These are phyloP conservation scores for Metschnikowia gelsemii DNA, from an alignment of 805 yeast species.

Conservation along the genomic window DNA sequence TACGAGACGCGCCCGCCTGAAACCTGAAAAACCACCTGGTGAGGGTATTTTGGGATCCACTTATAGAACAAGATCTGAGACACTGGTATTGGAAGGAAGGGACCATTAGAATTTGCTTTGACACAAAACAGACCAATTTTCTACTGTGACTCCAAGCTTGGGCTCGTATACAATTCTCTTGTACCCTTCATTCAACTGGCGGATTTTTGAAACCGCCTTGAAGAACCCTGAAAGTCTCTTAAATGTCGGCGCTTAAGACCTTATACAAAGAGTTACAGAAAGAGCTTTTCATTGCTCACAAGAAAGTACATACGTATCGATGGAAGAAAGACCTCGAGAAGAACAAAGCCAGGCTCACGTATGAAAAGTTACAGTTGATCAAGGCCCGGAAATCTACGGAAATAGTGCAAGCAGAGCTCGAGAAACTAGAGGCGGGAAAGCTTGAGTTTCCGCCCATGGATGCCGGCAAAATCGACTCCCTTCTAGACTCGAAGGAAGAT, in stretches of 20 bases:
- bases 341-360: conserved; percentile 46
- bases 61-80: no score
- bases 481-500: conserved; percentile 15
- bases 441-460: conserved; percentile 16
- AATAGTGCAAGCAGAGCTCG: conserved; percentile 33
- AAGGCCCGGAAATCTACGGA: conserved; percentile 35
- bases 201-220: background rate
- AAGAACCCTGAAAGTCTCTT: background rate
- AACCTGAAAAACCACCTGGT: background rate
- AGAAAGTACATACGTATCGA: conserved; percentile 37
- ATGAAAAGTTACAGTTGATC: conserved; percentile 47
- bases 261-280: conserved; percentile 30
- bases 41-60: no score
- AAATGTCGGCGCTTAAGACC: conserved; percentile 13
- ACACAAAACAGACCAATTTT: no score
- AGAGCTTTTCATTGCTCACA: conserved; percentile 42
- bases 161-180: no score
- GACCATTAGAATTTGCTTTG: no score
- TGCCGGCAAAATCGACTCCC: conserved; percentile 1
- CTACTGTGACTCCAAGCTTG: no score
- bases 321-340: conserved; percentile 42
- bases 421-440: conserved; percentile 22
- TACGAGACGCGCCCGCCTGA: background rate
- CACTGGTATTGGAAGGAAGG: no score
- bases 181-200: no score